Conservation (phyloP, 306 rosid species). For the Quercus alba region DNA sequence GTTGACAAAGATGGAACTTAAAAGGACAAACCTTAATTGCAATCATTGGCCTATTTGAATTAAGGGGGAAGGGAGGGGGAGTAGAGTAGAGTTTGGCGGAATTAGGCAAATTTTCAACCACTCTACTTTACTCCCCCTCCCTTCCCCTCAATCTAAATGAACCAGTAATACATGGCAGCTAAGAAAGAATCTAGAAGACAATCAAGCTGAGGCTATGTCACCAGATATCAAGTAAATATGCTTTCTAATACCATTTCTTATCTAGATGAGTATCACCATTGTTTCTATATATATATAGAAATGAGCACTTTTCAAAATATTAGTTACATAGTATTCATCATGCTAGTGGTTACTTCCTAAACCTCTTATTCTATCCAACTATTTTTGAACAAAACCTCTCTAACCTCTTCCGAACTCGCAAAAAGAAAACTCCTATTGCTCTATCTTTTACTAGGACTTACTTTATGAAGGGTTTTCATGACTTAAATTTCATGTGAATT, state of each 20-base stretch:
- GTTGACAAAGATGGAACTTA: not conserved
- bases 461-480: not conserved
- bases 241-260: not conserved
- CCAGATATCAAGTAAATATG: not conserved
- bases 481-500: not conserved
- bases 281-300: not conserved
- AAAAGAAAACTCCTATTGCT: not conserved
- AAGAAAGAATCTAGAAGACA: not conserved
- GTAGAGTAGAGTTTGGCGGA: no score
- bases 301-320: not conserved
- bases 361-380: not conserved
- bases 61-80: no score
- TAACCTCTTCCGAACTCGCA: not conserved
- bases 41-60: not conserved
- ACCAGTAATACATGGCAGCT: not conserved
- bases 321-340: not conserved
- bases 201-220: not conserved
- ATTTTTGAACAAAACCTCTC: not conserved
- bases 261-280: not conserved
- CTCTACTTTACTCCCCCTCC: no score
- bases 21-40: not conserved
- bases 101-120: no score
- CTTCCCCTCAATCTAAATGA: no score
- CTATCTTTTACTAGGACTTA: not conserved
- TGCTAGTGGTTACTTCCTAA: not conserved